These are phyloP conservation scores for Colletotrichum ledebouriae DNA, from an alignment of 2,329 filamentous ascomycete genomes.

Conservation along the genomic window DNA sequence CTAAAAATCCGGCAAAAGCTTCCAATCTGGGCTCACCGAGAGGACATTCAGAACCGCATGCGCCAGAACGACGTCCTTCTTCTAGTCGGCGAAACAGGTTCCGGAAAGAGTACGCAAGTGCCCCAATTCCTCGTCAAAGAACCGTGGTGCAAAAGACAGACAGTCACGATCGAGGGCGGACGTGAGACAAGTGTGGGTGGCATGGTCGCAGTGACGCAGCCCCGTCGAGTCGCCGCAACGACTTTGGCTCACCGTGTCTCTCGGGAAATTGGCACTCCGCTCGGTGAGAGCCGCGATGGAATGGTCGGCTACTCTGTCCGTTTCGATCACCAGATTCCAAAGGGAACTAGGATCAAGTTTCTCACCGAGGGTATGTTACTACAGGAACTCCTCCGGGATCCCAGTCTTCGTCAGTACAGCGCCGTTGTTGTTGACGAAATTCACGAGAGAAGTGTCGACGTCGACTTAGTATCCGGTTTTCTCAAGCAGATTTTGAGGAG, in stretches of 20 bases:
- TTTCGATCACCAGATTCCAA: constrained; percentile 89
- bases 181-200: constrained; percentile 73
- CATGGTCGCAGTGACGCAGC: constrained; percentile 93
- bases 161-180: constrained; percentile 60
- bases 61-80: constrained; percentile 80
- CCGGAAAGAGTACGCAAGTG: constrained; percentile 96
- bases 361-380: constrained; percentile 96
- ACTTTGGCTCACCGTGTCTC: constrained; percentile 90
- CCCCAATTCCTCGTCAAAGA: constrained; percentile 89
- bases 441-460: constrained; percentile 94
- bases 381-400: constrained; percentile 91
- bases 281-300: constrained; percentile 59
- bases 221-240: constrained; percentile 92
- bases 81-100: constrained; percentile 93
- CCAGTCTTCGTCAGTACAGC: constrained; percentile 85
- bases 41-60: constrained; percentile 76
- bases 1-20: constrained; percentile 73
- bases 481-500: constrained; percentile 80
- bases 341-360: constrained; percentile 89
- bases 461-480: constrained; percentile 91
- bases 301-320: constrained; percentile 92
- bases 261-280: constrained; percentile 75
- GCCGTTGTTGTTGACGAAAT: constrained; percentile 96
- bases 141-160: constrained; percentile 79
- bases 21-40: constrained; percentile 83